Base-by-base conservation (phyloP, 23 red algal genomes). In the Gracilariopsis chorda region DNA sequence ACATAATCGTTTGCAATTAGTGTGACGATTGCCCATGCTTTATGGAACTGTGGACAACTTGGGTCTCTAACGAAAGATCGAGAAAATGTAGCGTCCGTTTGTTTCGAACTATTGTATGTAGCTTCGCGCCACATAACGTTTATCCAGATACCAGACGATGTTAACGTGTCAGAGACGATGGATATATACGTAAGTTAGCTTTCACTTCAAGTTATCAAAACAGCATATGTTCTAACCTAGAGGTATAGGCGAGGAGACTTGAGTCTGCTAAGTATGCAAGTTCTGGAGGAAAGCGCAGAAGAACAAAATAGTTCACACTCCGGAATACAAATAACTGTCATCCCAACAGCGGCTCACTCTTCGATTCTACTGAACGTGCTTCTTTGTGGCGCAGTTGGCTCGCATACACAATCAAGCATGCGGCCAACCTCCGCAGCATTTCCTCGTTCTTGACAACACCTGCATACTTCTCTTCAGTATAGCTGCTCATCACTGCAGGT, bases 211-310 rank as follows among this genome's bases (percentile, higher is more conserved):
- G 3, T 17, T 41, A 40, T 40, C 7, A 27, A 37, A 41, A 4
- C 17, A 69, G 9, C 3, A 40, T 3, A 37, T 23, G 35, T 69
- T n/a, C 21, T 25, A 25, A 19, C 1, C 4, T 69, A 59, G 21
- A n/a, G 29, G 11, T 45, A 1, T 46, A 73, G 67, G 14, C 67
- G 20, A 73, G 17, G 47, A 17, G 67, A 39, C 40, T 73, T 36
- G 67, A 73, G 25, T 20, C 67, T 25, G 67, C 47, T 23, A 73
- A 46, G 19, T 73, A 73, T 25, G 67, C 67, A 5, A 73, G 67
- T 73, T 73, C 67, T 3, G 67, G 67, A 24, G 67, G 67, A 2
- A 73, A 73, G 32, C 67, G 67, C 39, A 73, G 67, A 46, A 73
- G 19, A 73, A 73, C 9, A n/a, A n/a, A n/a, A n/a, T n/a, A n/a